Evolutionary conservation across 164 flowering plant species (phyloP).

Genomic region (Magnolia officinalis): DNA sequence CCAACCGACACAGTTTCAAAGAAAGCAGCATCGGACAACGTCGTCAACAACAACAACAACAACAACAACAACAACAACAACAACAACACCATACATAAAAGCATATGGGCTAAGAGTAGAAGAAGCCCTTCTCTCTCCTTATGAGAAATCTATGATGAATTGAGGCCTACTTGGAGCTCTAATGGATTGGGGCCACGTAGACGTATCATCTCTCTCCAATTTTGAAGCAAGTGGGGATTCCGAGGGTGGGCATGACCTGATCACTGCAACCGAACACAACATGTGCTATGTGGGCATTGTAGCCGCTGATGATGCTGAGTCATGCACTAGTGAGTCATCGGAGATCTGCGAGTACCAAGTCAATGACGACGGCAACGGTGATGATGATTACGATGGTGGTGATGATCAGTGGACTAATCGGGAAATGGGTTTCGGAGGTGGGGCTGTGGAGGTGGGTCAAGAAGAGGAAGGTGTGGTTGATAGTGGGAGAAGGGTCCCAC

Average conservation of each 20-base stretch:
- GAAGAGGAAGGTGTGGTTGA: neutral
- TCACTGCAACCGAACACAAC: neutral
- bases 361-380: neutral
- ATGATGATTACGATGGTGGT: neutral
- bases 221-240: constrained; percentile 25
- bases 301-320: constrained; percentile 10
- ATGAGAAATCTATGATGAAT: neutral
- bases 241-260: constrained; percentile 1
- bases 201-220: neutral
- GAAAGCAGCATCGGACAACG: too few relatives aligned
- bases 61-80: too few relatives aligned
- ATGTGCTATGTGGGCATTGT: neutral
- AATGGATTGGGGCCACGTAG: neutral
- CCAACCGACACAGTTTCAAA: too few relatives aligned
- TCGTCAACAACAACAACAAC: too few relatives aligned
- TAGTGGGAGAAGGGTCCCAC: neutral
- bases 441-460: neutral
- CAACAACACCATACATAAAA: too few relatives aligned
- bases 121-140: neutral
- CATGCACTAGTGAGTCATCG: constrained; percentile 5
- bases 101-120: neutral
- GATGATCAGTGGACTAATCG: neutral
- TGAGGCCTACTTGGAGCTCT: too few relatives aligned
- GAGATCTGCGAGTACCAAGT: neutral
- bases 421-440: neutral